phyloP scores from a whole-genome alignment of 805 yeast species.

The Ogataea sp. region DNA sequence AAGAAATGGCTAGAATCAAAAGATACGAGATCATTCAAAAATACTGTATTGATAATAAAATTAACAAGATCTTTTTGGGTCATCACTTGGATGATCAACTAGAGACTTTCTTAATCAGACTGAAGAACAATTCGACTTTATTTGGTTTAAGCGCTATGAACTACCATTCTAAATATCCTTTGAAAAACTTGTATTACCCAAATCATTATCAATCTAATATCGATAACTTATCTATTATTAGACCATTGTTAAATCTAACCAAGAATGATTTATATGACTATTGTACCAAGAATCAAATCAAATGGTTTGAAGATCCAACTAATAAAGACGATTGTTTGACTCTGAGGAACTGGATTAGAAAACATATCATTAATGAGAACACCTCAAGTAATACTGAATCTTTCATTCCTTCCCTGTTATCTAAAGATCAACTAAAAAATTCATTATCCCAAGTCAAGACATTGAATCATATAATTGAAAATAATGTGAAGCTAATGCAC shows the following conservation, averaged over 20 bases:
- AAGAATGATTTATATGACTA: constrained; percentile 40
- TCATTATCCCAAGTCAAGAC: constrained; percentile 7
- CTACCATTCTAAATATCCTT: background rate
- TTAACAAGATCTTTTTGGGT: constrained; percentile 43
- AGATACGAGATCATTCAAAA: constrained; percentile 38
- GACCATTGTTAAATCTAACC: constrained; percentile 45
- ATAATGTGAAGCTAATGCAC: constrained; percentile 12
- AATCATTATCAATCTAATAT: background rate
- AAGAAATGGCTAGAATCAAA: constrained; percentile 48
- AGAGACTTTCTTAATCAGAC: constrained; percentile 58
- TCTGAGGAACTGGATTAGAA: constrained; percentile 46
- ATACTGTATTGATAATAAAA: constrained; percentile 28
- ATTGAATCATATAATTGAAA: constrained; percentile 11
- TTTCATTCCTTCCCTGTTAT: constrained; percentile 9
- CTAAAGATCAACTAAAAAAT: constrained; percentile 3
- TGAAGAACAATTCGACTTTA: constrained; percentile 35
- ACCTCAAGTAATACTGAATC: background rate
- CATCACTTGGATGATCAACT: constrained; percentile 68
- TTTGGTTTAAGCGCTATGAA: constrained; percentile 55
- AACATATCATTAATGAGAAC: constrained; percentile 1
- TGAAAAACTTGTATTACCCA: background rate
- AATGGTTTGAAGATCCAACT: constrained; percentile 69
- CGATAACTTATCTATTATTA: constrained; percentile 18
- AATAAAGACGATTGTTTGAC: constrained; percentile 50
- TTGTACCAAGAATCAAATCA: constrained; percentile 33